Base-by-base conservation (phyloP, 441 rosid genomes). In the Gossypium gossypioides region DNA sequence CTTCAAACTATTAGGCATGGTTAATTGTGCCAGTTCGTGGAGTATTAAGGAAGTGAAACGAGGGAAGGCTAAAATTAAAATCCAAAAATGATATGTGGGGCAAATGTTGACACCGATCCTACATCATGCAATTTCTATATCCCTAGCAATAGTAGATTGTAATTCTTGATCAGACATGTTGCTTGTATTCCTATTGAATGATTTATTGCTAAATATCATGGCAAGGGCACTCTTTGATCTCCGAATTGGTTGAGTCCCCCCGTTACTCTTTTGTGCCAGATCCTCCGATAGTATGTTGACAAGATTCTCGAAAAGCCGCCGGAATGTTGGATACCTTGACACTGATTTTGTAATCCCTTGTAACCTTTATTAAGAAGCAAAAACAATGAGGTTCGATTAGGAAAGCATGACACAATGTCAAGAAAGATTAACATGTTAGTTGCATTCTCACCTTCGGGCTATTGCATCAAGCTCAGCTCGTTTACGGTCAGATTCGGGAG, bases 251-350 rank as follows among this genome's bases (percentile, higher is more conserved):
- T 48, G 77, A 5, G 80, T 77, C 5, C 78, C 57, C 50, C 77
- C 72, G 4, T 61, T 69, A 21, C 71, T 77, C 82, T 82, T 89
- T 77, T 72, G 82, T 25, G 81, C 84, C 58, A 90, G 84, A 72
- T 90, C 84, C 72, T 89, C 89, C 0, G 85, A 85, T 10, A 92
- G 72, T 37, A 52, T 85, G 78, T 86, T 79, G 58, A 91, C 89
- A 10, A 92, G 86, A 25, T 66, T 42, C 18, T 81, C 85, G 46
- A 89, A 91, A 71, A 83, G 88, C 10, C 97, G 87, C 65, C 88
- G 79, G 32, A 81, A 89, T 19, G 97, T 95, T 27, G 98, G 99
- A 85, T 84, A 92, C 79, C 99, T 92, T 24, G 97, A 92, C 56
- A 91, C 66, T 4, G 93, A 89, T 83, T 86, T 95, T 22, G 93